Evolutionary conservation across 2,329 filamentous ascomycete species (phyloP), one percentile per base, ranked within the genome.

Genomic region (Blastomyces gilchristii): DNA sequence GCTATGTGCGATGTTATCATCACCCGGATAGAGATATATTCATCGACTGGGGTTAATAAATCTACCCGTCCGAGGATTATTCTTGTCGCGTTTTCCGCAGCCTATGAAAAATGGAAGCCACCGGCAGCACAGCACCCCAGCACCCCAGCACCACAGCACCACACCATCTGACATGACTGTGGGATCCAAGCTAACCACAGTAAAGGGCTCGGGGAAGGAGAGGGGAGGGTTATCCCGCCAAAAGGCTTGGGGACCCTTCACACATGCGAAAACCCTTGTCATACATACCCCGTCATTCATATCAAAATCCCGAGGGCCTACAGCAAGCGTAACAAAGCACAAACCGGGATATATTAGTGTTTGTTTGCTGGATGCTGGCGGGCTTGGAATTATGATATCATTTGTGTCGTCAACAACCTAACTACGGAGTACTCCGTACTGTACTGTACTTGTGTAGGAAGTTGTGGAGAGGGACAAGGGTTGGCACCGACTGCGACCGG

Each of bases 331-430:
- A 37, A 39, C 16, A 37, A 22, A 57, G 53, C 53, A 57, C 16
- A 57, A 57, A 12, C 18, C 34, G 34, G 53, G 34, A 39, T 50
- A 50, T 22, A 1, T 41, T 31, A 34, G 50, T 53, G 31, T 56
- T 37, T 31, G 52, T 7, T 14, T 56, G 53, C 18, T 39, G 53
- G 16, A 57, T 57, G 8, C 18, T 57, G 53, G 34, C 11, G 18
- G 53, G 16, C 34, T n/a, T 25, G 16, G 53, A 22, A 41, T 57
- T 14, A 57, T 57, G 53, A 57, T 57, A 57, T 41, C 53, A 57
- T 39, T 41, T 41, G 53, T 14, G 53, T 12, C 25, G 25, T 57
- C 18, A 39, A 18, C 22, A 39, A 6, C 18, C 34, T 22, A 22
- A 22, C n/a, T 22, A 22, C n/a, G n/a, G n/a, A 22, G n/a, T 22